Conservation (phyloP, 805 yeast genomes). For the Metschnikowia vanudenii region DNA sequence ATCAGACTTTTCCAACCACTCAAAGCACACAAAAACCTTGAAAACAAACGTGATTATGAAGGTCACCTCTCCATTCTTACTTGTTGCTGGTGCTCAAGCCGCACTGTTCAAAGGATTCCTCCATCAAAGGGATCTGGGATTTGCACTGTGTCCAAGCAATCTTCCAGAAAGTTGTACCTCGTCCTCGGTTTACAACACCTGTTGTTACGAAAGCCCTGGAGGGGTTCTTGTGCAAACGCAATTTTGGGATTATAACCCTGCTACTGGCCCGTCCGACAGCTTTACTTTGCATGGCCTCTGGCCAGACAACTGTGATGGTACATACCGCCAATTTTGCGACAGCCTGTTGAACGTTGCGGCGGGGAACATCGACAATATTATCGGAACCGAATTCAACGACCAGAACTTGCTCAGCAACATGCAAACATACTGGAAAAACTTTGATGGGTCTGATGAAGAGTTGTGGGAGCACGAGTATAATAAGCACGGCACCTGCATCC, state of each 20-base stretch:
- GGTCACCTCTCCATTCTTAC: neutral
- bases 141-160: conserved; percentile 5
- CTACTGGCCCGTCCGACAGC: conserved; percentile 32
- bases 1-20: neutral
- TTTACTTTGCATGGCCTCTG: conserved; percentile 47
- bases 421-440: conserved; percentile 24
- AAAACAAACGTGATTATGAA: too few relatives aligned
- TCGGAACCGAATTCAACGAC: conserved; percentile 28
- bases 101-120: neutral
- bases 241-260: conserved; percentile 39
- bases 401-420: conserved; percentile 18
- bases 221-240: conserved; percentile 43
- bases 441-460: conserved; percentile 32
- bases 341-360: conserved; percentile 25
- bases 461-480: conserved; percentile 45
- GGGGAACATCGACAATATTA: conserved; percentile 25
- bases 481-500: conserved; percentile 45
- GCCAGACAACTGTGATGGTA: conserved; percentile 44
- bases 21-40: neutral
- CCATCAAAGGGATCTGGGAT: neutral
- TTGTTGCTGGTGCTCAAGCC: conserved; percentile 2
- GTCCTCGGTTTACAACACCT: conserved; percentile 46
- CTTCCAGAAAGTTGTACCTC: conserved; percentile 29
- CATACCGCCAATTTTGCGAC: conserved; percentile 36
- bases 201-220: conserved; percentile 42